Conservation (phyloP, 331 rosid species). For the Rhamnella rubrinervis region DNA sequence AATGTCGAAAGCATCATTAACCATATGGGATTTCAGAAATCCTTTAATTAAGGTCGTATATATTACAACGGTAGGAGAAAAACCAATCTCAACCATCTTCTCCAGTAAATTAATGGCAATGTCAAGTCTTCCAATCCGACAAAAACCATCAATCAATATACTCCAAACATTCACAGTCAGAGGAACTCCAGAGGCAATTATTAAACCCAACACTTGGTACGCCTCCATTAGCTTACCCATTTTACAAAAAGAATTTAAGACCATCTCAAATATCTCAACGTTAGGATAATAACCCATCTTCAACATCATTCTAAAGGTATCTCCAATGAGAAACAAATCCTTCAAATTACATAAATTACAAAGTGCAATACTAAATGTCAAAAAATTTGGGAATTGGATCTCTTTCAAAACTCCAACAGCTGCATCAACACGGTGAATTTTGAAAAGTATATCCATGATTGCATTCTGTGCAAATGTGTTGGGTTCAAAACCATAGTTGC, state of each 20-base stretch:
- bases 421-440: constrained; percentile 31
- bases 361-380: constrained; percentile 51
- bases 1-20: constrained; percentile 41
- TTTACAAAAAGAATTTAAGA: constrained; percentile 55
- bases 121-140: constrained; percentile 38
- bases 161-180: constrained; percentile 55
- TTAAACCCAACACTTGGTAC: constrained; percentile 51
- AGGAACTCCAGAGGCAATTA: constrained; percentile 44
- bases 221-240: constrained; percentile 41
- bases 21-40: constrained; percentile 42
- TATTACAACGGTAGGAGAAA: constrained; percentile 57
- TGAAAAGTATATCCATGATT: constrained; percentile 57
- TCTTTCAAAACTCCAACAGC: constrained; percentile 44
- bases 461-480: constrained; percentile 56
- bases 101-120: constrained; percentile 36
- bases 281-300: constrained; percentile 45
- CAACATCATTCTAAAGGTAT: constrained; percentile 43
- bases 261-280: constrained; percentile 38
- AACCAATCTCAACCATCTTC: constrained; percentile 47
- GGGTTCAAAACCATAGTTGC: constrained; percentile 38
- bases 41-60: constrained; percentile 64
- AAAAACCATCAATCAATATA: constrained; percentile 44
- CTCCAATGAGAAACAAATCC: constrained; percentile 25
- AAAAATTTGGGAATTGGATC: constrained; percentile 46
- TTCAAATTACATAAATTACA: constrained; percentile 43